Evolutionary conservation across 2,329 filamentous ascomycete species (phyloP), one percentile per base, ranked within the genome.

Genomic region (Ophiocordyceps unilateralis): DNA sequence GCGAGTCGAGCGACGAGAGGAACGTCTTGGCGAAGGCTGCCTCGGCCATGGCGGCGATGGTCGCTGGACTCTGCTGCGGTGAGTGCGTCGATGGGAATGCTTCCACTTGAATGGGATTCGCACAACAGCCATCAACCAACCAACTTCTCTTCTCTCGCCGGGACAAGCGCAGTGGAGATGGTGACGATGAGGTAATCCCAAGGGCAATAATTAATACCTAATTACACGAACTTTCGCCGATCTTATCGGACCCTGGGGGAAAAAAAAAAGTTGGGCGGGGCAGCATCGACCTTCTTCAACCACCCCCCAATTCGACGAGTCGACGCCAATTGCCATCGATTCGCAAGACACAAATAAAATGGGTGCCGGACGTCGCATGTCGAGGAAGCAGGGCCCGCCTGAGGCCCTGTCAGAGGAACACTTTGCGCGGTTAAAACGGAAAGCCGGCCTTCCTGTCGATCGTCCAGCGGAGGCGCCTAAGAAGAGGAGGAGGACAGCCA

Each of bases 361-460:
- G 88, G 88, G 86, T 69, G 76, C 78, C 48, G 84, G 87, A 61
- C 83, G 87, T 60, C 85, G 88, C 55, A 93, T 95, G 81, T 47
- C 47, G 41, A 84, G 88, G 63, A 95, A 95, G 67, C 91, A 96
- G 74, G 89, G 87, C 44, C 72, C 81, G 50, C 91, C 91, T 43
- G 76, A 82, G 55, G 72, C 82, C 50, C 73, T 95, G 50, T 85
- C 91, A 50, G 85, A 94, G 58, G 75, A 78, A 50, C 76, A 83
- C 55, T 79, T 81, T 54, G 78, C 79, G 41, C 86, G 80, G 57
- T 62, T 81, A 47, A 95, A 96, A 74, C 77, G 88, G 59, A 96
- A 96, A 69, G 77, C 77, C 46, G 77, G 74, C 47, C 69, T 83
- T 53, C 76, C 77, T 36, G 79, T 78, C 50, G 68, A 76, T 54